Base-by-base conservation (phyloP, 2,329 filamentous ascomycete genomes). In the Mollisia scopiformis region DNA sequence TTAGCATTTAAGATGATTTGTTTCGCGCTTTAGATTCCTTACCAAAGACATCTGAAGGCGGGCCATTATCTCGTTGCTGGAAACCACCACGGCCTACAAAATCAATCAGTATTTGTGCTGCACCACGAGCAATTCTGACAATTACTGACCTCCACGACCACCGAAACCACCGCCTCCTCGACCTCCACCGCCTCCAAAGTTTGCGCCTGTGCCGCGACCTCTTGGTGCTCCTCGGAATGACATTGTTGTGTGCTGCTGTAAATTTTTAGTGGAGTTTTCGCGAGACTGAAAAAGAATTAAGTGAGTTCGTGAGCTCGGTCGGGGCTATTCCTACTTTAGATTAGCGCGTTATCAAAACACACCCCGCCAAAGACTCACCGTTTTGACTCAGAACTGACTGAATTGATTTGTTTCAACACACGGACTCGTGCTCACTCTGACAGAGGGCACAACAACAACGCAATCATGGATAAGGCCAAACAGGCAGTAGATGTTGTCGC, bases 11-110 rank as follows among this genome's bases (percentile, higher is more conserved):
- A 30, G 41, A 46, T 31, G 10, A 8, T 37, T 19, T 46, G 2
- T 23, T 46, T 43, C 14, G 14, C 23, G 53, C 53, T 59, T n/a
- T 16, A 16, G 21, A 56, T 70, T 6, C n/a, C 72, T 68, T 76
- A 85, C 82, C 82, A 70, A 87, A 74, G 56, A 89, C 85, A 61
- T 81, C 76, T 59, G 84, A 83, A 63, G 87, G 87, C 64, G 87
- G 87, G 53, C 87, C 87, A 72, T 83, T 85, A 62, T 86, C 84
- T 65, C 78, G 74, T 65, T 85, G 82, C 66, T 85, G 82, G 74
- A 83, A 88, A 61, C 85, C 85, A 74, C 85, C 85, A 65, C 86
- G 84, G 64, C 84, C 84, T 84, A 74, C 73, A 71, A 65, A 61
- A 61, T 62, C 47, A 67, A 57, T 71, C 51, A 69, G 58, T 60